A percentile compares a stretch with the other conserved stretches of the same genome.
phyloP scores from a whole-genome alignment of 768 basidiomycete genomes.

The Thelephora aurantiotincta region DNA sequence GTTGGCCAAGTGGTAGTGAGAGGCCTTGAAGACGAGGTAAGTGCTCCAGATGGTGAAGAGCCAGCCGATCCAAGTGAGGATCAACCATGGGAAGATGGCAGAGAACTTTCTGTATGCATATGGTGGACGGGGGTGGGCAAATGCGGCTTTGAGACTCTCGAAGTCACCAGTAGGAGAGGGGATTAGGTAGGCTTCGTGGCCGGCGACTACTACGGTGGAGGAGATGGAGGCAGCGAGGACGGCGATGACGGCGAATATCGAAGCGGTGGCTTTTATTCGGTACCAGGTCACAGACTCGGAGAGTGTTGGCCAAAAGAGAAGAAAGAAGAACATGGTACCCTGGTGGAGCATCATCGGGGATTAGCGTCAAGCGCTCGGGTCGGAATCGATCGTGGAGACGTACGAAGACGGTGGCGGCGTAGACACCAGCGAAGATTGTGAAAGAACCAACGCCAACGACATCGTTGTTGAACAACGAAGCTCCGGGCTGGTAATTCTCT shows the following conservation, averaged over 20 bases:
- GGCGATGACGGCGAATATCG: neutral
- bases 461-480: slow-evolving; percentile 2
- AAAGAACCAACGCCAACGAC: neutral
- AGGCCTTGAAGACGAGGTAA: neutral
- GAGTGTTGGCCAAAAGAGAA: slow-evolving; percentile 1
- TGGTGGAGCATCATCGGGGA: neutral
- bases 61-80: slow-evolving; percentile 2
- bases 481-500: neutral
- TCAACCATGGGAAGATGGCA: neutral
- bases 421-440: slow-evolving; percentile 2
- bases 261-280: neutral
- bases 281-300: neutral
- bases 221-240: neutral
- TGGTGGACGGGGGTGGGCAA: neutral
- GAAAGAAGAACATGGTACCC: slow-evolving; percentile 2
- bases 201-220: neutral
- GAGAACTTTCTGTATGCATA: neutral
- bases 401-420: slow-evolving; percentile 2
- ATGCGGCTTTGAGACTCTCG: neutral
- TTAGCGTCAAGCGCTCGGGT: neutral
- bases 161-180: neutral
- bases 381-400: neutral
- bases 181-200: neutral
- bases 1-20: neutral
- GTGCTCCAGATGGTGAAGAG: neutral